Percentiles rank a stretch among this genome's conserved stretches.
Conservation (phyloP, 495 filamentous ascomycete genomes). For the Penicillium salamii region DNA sequence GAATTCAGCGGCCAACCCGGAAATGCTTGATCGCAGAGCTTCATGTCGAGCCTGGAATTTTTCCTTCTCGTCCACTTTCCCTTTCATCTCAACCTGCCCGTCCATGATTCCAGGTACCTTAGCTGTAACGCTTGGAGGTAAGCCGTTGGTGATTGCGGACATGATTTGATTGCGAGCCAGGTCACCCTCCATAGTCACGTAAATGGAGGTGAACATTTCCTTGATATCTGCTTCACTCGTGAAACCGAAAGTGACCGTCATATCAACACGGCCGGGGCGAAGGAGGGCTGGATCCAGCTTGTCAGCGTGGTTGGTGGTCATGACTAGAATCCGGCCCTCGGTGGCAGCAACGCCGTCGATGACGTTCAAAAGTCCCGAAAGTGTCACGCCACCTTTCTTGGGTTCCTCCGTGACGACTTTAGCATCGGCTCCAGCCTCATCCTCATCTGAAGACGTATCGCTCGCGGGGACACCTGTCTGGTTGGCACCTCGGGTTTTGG, state of each 20-base stretch:
- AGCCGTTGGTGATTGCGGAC: neutral
- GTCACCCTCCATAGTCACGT: conserved; percentile 40
- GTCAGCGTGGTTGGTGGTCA: conserved; percentile 81
- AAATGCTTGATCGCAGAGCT: conserved; percentile 28
- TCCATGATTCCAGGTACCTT: neutral
- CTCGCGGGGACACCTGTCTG: neutral
- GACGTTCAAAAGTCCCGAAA: conserved; percentile 76
- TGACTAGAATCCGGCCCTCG: conserved; percentile 76
- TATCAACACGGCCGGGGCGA: conserved; percentile 74
- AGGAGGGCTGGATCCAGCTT: conserved; percentile 74
- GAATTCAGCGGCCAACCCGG: conserved; percentile 53
- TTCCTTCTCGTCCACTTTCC: conserved; percentile 1
- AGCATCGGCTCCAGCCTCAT: neutral
- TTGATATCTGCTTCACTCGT: conserved; percentile 59
- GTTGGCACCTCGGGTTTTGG: conserved; percentile 39
- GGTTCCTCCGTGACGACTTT: conserved; percentile 5
- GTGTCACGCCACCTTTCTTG: conserved; percentile 44
- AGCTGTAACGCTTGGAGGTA: neutral
- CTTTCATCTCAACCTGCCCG: neutral
- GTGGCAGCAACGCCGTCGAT: conserved; percentile 77
- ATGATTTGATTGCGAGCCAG: conserved; percentile 6
- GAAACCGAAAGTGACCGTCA: conserved; percentile 66
- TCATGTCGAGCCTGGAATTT: conserved; percentile 2
- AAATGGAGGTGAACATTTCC: conserved; percentile 72
- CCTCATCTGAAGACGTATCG: neutral